These are phyloP conservation scores for Stentor roeselii DNA, from an alignment of 73 alveolate species.

Conservation along the genomic window DNA sequence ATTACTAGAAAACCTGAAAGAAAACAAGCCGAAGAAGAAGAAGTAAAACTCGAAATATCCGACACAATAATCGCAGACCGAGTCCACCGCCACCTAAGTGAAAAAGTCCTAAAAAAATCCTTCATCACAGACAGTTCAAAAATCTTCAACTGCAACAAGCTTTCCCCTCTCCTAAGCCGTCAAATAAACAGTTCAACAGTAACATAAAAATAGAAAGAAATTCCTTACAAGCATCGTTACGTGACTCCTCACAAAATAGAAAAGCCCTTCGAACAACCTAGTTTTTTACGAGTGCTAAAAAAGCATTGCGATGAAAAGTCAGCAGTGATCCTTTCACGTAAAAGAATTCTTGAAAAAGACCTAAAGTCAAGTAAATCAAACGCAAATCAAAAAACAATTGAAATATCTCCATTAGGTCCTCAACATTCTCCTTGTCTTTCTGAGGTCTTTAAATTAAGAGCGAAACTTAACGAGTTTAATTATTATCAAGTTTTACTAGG, in stretches of 20 bases:
- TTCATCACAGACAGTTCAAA: not conserved
- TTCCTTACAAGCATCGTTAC: not conserved
- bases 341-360: not conserved
- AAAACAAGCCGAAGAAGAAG: not conserved
- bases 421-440: slow-evolving; percentile 8
- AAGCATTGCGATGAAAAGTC: slow-evolving; percentile 18
- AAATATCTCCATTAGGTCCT: slow-evolving; percentile 14
- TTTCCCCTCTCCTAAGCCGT: not conserved
- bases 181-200: slow-evolving; percentile 6
- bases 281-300: not conserved
- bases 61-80: not conserved
- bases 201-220: not conserved
- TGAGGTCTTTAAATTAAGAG: slow-evolving; percentile 5
- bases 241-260: slow-evolving; percentile 16
- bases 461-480: slow-evolving; percentile 10
- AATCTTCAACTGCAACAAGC: slow-evolving; percentile 1
- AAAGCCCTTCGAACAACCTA: not conserved
- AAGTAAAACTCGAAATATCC: not conserved
- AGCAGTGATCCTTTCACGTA: not conserved
- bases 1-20: not conserved
- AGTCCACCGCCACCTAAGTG: slow-evolving; percentile 7
- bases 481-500: too few relatives aligned
- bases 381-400: not conserved
- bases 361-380: not conserved
- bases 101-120: not conserved